Evolutionary conservation across 176 grass and related monocot species (phyloP).

Genomic region (Cocos nucifera): DNA sequence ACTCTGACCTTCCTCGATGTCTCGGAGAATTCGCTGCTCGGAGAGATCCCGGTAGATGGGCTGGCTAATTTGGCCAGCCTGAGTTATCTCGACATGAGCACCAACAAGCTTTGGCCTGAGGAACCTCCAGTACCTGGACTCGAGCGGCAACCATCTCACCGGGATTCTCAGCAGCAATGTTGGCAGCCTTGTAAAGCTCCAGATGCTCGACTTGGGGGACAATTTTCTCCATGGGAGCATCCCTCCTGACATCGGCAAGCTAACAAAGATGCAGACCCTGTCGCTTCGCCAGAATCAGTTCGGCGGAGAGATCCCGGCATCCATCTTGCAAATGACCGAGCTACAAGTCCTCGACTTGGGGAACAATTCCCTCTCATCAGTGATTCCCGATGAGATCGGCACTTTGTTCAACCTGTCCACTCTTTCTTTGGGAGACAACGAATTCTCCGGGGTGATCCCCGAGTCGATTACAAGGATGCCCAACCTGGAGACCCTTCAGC

Average conservation of each 20-base stretch:
- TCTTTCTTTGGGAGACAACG: conserved; percentile 18
- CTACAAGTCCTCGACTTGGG: conserved; percentile 18
- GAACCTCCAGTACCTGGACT: conserved; percentile 11
- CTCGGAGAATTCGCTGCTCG: conserved; percentile 1
- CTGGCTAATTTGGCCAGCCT: conserved; percentile 7
- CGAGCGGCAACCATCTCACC: conserved; percentile 16
- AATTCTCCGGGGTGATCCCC: conserved; percentile 12
- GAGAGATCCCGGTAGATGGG: conserved; percentile 17
- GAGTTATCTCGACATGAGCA: conserved; percentile 18
- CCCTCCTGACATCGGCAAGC: conserved; percentile 11
- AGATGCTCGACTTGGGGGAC: conserved; percentile 3
- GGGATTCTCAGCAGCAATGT: background rate
- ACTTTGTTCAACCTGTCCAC: conserved; percentile 19
- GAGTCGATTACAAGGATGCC: background rate
- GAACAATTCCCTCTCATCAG: conserved; percentile 26
- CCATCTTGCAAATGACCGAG: background rate
- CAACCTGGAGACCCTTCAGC: conserved; percentile 10
- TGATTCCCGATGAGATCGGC: conserved; percentile 8
- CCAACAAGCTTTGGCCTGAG: conserved; percentile 9
- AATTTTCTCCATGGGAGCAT: conserved; percentile 12
- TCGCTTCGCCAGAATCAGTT: conserved; percentile 13
- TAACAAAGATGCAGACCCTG: background rate
- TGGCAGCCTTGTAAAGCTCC: conserved; percentile 8
- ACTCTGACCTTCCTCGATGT: conserved; percentile 1
- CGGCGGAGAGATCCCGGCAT: conserved; percentile 1